phyloP scores from a whole-genome alignment of 1,139 yeast genomes.

The Saccharomyces uvarum region DNA sequence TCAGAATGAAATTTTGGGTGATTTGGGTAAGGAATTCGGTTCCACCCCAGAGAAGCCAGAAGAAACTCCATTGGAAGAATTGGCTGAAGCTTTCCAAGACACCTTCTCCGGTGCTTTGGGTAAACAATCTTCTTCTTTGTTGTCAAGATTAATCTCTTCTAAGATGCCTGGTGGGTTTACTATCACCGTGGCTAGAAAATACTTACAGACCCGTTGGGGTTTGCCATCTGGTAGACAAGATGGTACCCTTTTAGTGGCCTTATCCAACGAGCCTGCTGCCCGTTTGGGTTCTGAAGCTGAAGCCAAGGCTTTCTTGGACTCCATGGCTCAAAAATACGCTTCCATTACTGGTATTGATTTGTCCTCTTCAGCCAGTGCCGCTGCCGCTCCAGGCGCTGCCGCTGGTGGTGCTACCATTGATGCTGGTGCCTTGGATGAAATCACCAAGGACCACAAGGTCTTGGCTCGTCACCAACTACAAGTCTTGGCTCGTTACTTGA shows the following conservation, averaged over 20 bases:
- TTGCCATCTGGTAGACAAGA: constrained; percentile 92
- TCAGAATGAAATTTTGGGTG: constrained; percentile 96
- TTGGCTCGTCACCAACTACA: constrained; percentile 94
- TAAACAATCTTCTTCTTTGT: constrained; percentile 80
- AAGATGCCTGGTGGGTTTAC: constrained; percentile 99
- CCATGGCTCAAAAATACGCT: constrained; percentile 79
- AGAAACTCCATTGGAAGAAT: constrained; percentile 90
- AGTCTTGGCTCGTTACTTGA: constrained; percentile 88
- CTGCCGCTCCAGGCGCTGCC: constrained; percentile 46
- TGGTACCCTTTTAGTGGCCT: constrained; percentile 70
- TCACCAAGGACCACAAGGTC: constrained; percentile 80
- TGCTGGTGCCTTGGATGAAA: constrained; percentile 91
- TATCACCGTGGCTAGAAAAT: constrained; percentile 82
- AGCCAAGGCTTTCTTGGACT: constrained; percentile 83
- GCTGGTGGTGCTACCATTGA: constrained; percentile 87
- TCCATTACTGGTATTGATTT: constrained; percentile 71
- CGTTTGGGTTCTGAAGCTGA: constrained; percentile 83
- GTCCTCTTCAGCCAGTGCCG: constrained; percentile 49
- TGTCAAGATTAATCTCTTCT: constrained; percentile 86
- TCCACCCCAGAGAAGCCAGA: constrained; percentile 98
- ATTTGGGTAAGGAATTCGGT: constrained; percentile 95
- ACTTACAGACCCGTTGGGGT: constrained; percentile 86
- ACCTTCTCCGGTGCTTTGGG: constrained; percentile 83
- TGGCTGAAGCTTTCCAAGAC: constrained; percentile 92
- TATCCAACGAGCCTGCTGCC: constrained; percentile 82